Conservation (phyloP, 306 rosid genomes). For the Quercus ilex region DNA sequence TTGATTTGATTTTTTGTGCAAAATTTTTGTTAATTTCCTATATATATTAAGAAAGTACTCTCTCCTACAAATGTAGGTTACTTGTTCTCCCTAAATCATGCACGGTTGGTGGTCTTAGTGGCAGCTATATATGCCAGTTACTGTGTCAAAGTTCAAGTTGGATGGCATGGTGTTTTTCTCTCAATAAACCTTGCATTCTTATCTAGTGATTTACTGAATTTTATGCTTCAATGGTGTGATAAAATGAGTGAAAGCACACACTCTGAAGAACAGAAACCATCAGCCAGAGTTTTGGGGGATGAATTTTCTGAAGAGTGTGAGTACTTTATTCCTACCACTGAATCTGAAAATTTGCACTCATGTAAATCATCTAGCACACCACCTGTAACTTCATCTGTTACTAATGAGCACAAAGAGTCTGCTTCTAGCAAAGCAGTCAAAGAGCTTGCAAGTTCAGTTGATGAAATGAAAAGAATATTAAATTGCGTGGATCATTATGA, state of each 20-base stretch:
- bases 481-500: slow-evolving; percentile 75
- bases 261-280: slow-evolving; percentile 71
- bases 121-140: slow-evolving; percentile 73
- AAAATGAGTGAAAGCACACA: slow-evolving; percentile 64
- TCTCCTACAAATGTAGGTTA: slow-evolving; percentile 62
- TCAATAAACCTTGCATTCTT: slow-evolving; percentile 83
- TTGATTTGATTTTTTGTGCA: not conserved
- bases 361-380: slow-evolving; percentile 71
- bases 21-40: not conserved
- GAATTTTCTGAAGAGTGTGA: slow-evolving; percentile 72
- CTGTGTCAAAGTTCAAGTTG: slow-evolving; percentile 80
- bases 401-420: slow-evolving; percentile 49
- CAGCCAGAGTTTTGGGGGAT: slow-evolving; percentile 65
- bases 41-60: slow-evolving; percentile 1
- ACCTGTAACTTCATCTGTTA: slow-evolving; percentile 47
- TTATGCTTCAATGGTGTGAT: slow-evolving; percentile 90
- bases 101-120: slow-evolving; percentile 80
- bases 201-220: slow-evolving; percentile 71
- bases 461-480: slow-evolving; percentile 84
- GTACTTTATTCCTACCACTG: slow-evolving; percentile 56
- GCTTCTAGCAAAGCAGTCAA: slow-evolving; percentile 46
- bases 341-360: slow-evolving; percentile 66
- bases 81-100: slow-evolving; percentile 90
- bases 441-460: slow-evolving; percentile 57
- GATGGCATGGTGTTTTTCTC: slow-evolving; percentile 89